These are phyloP conservation scores for Porogramme epimiltina DNA, from an alignment of 1,284 basidiomycete genomes.

Conservation along the genomic window DNA sequence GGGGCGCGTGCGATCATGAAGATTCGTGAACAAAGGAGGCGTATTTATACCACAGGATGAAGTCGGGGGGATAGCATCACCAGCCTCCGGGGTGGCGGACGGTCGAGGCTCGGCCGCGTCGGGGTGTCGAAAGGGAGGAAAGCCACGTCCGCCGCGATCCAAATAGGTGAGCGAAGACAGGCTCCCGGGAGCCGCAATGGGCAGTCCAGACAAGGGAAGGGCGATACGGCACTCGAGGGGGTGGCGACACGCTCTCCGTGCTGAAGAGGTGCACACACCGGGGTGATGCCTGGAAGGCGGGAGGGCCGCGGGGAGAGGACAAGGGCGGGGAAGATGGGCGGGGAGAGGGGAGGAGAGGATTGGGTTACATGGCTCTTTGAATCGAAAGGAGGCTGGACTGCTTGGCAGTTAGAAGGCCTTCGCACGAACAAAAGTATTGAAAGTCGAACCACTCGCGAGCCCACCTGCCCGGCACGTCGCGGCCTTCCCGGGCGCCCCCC, in stretches of 20 bases:
- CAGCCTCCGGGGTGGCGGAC: slow-evolving; percentile 5
- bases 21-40: slow-evolving; percentile 2
- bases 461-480: neutral
- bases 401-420: neutral
- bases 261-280: neutral
- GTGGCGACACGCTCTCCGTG: neutral
- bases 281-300: neutral
- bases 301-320: neutral
- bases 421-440: slow-evolving; percentile 11
- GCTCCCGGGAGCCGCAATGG: no score
- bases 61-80: neutral
- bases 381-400: neutral
- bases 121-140: no score
- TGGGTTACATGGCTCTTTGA: slow-evolving; percentile 5
- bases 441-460: slow-evolving; percentile 10
- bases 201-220: no score
- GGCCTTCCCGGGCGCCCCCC: neutral
- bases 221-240: neutral
- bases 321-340: neutral
- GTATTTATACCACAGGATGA: slow-evolving; percentile 1
- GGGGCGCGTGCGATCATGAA: slow-evolving; percentile 3
- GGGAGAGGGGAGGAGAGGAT: neutral
- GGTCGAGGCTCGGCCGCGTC: neutral
- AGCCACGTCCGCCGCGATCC: no score
- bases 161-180: no score